Percentiles rank a stretch among this genome's conserved stretches.
Conservation (phyloP, 768 basidiomycete species). For the Pholiota conissans region DNA sequence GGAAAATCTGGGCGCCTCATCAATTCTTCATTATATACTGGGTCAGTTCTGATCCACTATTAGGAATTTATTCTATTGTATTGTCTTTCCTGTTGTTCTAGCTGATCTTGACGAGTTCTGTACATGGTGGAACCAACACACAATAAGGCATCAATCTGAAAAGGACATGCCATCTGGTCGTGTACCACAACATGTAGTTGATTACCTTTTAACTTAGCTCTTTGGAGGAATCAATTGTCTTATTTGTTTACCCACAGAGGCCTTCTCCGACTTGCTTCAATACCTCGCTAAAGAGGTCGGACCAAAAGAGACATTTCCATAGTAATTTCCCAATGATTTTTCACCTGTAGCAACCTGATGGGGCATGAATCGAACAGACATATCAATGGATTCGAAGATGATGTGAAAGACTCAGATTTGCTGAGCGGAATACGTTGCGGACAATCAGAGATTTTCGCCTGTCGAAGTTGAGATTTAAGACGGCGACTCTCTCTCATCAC, state of each 20-base stretch:
- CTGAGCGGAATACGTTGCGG: too few species aligned
- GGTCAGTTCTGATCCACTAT: too few species aligned
- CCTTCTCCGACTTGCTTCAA: background rate
- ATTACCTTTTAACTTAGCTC: background rate
- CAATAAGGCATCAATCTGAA: too few species aligned
- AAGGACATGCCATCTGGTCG: too few species aligned
- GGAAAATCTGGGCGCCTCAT: conserved; percentile 22
- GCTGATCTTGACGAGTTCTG: conserved; percentile 22
- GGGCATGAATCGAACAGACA: too few species aligned
- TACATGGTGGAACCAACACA: too few species aligned
- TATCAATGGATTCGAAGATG: too few species aligned
- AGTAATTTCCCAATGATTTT: background rate
- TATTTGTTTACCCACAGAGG: background rate
- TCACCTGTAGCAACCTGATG: background rate
- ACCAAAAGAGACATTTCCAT: background rate
- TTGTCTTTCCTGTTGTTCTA: conserved; percentile 31
- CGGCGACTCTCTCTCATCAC: too few species aligned
- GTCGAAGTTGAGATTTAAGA: too few species aligned
- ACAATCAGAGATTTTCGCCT: too few species aligned
- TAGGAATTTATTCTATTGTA: conserved; percentile 32
- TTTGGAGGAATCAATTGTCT: background rate
- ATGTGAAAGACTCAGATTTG: too few species aligned
- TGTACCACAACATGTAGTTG: conserved; percentile 15
- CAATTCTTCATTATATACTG: conserved; percentile 1
- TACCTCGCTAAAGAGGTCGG: background rate